These are phyloP conservation scores for Trichoderma lentiforme DNA, from an alignment of 2,329 filamentous ascomycete species.

Conservation along the genomic window DNA sequence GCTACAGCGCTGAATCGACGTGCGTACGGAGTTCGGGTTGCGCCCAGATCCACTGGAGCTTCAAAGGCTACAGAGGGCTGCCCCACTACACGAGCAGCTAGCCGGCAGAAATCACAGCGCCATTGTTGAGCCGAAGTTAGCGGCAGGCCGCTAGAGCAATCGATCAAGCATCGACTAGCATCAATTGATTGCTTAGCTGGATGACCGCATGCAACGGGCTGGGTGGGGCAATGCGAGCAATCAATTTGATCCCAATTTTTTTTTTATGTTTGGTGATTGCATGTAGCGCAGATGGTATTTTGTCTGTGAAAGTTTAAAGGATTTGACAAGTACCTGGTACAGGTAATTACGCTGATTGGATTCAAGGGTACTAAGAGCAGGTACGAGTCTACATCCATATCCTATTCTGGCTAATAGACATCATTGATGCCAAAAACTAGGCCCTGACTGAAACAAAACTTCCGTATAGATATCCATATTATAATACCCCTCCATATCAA, in stretches of 20 bases:
- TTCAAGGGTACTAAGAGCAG: not conserved
- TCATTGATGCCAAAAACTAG: not conserved
- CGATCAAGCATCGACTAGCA: not conserved
- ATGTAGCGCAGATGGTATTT: not conserved
- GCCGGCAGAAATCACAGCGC: not conserved
- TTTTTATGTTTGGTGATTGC: not conserved
- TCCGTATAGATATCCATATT: not conserved
- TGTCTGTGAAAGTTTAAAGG: not conserved
- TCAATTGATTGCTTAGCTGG: not conserved
- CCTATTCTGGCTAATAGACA: not conserved
- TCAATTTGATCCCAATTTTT: not conserved
- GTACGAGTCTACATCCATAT: not conserved
- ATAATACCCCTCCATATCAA: conserved; percentile 1
- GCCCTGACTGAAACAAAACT: not conserved
- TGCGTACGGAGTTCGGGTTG: not conserved
- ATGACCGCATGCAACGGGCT: not conserved
- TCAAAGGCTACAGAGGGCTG: not conserved
- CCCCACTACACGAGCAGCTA: not conserved
- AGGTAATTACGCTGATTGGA: not conserved
- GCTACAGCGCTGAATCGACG: not conserved
- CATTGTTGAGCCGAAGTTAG: not conserved
- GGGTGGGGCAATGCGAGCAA: conserved; percentile 1
- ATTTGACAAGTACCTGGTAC: not conserved
- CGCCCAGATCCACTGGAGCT: conserved; percentile 17
- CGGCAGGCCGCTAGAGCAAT: conserved; percentile 1